A percentile compares a stretch with the other conserved stretches of the same genome.
Evolutionary conservation across 1,284 basidiomycete genomes (phyloP).

Genomic region (Austroboletus novae-zelandiae): DNA sequence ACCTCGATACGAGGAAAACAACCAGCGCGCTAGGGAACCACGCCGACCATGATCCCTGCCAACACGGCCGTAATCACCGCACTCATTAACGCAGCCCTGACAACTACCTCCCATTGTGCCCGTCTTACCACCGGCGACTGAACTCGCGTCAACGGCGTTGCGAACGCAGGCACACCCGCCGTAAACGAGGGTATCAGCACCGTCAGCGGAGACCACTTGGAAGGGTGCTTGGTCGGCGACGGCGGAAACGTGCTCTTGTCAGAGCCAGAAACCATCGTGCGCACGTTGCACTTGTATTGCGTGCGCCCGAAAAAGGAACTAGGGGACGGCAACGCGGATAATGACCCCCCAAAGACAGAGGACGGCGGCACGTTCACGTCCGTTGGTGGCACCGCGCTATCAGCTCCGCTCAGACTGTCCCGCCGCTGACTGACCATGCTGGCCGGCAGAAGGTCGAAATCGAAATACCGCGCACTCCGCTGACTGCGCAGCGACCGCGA

Average conservation of each 20-base stretch:
- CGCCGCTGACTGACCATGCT: neutral
- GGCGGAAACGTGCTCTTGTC: constrained; percentile 1
- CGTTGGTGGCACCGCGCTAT: neutral
- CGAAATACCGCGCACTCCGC: constrained; percentile 21
- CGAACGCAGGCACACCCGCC: constrained; percentile 63
- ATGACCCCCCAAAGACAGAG: neutral
- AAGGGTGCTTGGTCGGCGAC: neutral
- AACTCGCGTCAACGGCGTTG: constrained; percentile 63
- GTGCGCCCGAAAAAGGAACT: constrained; percentile 20
- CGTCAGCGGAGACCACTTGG: constrained; percentile 14
- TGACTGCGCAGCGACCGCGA: constrained; percentile 13
- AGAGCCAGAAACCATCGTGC: neutral
- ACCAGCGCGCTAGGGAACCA: constrained; percentile 10
- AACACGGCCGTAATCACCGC: constrained; percentile 21
- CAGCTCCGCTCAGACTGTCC: neutral
- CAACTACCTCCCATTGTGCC: constrained; percentile 73
- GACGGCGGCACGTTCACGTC: neutral
- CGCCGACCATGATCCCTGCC: constrained; percentile 18
- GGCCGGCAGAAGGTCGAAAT: constrained; percentile 28
- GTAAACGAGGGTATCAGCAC: constrained; percentile 46
- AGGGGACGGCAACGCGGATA: neutral
- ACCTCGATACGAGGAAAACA: too few species aligned
- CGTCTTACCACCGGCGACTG: constrained; percentile 68
- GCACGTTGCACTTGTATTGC: constrained; percentile 31
- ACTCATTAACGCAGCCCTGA: constrained; percentile 40